Evolutionary conservation across 2,329 filamentous ascomycete species (phyloP).

Genomic region (Pleurostoma richardsiae): DNA sequence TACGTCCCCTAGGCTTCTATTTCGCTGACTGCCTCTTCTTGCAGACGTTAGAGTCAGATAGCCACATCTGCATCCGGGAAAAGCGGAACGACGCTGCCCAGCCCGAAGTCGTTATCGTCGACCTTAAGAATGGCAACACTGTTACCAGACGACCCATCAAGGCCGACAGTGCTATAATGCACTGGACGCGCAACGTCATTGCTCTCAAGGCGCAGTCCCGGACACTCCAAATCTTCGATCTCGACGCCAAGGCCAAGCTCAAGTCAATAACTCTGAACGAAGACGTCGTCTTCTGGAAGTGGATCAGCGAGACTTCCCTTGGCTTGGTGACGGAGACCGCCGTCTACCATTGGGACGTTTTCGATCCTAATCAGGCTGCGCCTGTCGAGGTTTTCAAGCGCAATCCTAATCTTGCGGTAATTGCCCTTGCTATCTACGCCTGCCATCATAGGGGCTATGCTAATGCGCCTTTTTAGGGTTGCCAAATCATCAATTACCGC

Average conservation of each 20-base stretch:
- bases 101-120: conserved; percentile 93
- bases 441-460: background rate
- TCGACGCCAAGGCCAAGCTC: conserved; percentile 87
- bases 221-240: conserved; percentile 96
- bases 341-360: conserved; percentile 98
- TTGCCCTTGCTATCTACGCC: conserved; percentile 23
- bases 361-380: conserved; percentile 71
- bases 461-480: conserved; percentile 53
- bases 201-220: conserved; percentile 90
- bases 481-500: conserved; percentile 99
- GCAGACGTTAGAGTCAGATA: conserved; percentile 96
- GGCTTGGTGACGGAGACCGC: conserved; percentile 87
- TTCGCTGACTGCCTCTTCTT: conserved; percentile 8
- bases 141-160: conserved; percentile 93
- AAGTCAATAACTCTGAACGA: conserved; percentile 97
- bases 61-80: conserved; percentile 93
- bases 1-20: conserved; percentile 7
- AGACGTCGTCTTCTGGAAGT: conserved; percentile 99
- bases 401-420: conserved; percentile 79
- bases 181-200: conserved; percentile 94
- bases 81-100: conserved; percentile 80
- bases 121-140: conserved; percentile 97
- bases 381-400: conserved; percentile 93
- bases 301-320: conserved; percentile 85
- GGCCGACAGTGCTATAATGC: conserved; percentile 99